Evolutionary conservation across 108 stramenopile genomes (phyloP), one percentile per base, ranked within the genome.

Genomic region (Fragilariopsis cylindrus): DNA sequence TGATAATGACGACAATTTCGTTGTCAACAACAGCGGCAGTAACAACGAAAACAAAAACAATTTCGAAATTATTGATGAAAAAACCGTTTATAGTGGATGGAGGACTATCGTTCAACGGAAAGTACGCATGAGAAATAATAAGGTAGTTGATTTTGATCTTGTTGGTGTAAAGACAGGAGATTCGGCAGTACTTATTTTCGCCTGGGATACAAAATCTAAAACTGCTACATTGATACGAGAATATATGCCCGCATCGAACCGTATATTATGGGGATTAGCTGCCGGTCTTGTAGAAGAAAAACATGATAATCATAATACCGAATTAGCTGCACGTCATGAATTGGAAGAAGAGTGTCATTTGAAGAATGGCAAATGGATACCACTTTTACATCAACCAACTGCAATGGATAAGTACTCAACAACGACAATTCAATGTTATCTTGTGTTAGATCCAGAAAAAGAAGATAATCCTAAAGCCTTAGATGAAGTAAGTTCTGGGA

Each of bases 321-420:
- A 47, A 56, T 62, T 75, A 19, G 94, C 94, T 4, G 94, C 90
- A 5, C 64, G 64, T 42, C 80, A 76, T 55, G 94, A 95, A 78
- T 69, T 95, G 56, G 91, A 92, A 73, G 94, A 95, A 70, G 94
- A 95, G 75, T 88, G 87, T 68, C 91, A 92, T 60, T 70, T 95
- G 48, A 72, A 55, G 11, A 91, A 90, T 19, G 94, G 91, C 41
- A 85, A 48, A 7, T 95, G 94, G 94, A 79, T 87, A 60, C 71
- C 74, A 52, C 57, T 94, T 57, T 79, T 81, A 11, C 83, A 62
- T 70, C 40, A 44, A 3, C 65, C 80, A 60, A 74, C 79, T 2
- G 87, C 86, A 7, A 91, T 94, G 93, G 93, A 94, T 55, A 94
- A 95, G 70, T 95, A 95, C 71, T 77, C 83, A 9, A 63, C 81